A percentile compares a stretch with the other conserved stretches of the same genome.
These are phyloP conservation scores for Tetracentron sinense DNA, from an alignment of 164 flowering plant species.

Conservation along the genomic window DNA sequence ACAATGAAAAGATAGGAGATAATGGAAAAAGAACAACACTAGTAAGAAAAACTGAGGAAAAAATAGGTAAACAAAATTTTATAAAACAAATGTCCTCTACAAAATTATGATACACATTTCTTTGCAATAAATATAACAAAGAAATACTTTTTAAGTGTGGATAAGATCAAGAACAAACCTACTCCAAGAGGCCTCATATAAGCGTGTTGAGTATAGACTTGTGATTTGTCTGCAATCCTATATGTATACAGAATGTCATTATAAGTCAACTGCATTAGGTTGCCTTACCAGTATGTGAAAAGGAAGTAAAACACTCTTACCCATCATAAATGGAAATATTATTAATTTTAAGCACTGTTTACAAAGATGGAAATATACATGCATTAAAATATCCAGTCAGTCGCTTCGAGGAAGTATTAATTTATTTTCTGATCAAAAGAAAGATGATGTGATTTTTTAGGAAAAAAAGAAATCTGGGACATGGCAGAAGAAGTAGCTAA, in stretches of 20 bases:
- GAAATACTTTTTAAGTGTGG: background rate
- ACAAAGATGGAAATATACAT: background rate
- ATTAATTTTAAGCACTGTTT: background rate
- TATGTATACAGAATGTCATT: background rate
- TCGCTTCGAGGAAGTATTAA: background rate
- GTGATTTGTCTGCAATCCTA: constrained; percentile 88
- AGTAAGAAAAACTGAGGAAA: background rate
- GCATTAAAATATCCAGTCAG: background rate
- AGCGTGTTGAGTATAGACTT: constrained; percentile 80
- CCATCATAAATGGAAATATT: background rate
- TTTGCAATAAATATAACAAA: background rate
- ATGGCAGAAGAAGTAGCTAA: background rate
- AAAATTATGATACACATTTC: background rate
- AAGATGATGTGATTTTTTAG: background rate
- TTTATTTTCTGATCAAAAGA: background rate
- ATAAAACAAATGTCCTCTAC: too few relatives aligned
- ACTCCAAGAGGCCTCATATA: constrained; percentile 86
- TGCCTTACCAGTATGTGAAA: background rate
- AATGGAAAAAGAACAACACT: background rate
- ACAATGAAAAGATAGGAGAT: background rate
- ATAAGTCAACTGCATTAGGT: background rate
- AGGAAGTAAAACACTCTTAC: background rate
- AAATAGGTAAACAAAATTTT: background rate
- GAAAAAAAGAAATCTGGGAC: background rate
- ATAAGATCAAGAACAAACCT: constrained; percentile 35